Evolutionary conservation across 805 yeast species (phyloP).

Genomic region (Millerozyma acaciae): DNA sequence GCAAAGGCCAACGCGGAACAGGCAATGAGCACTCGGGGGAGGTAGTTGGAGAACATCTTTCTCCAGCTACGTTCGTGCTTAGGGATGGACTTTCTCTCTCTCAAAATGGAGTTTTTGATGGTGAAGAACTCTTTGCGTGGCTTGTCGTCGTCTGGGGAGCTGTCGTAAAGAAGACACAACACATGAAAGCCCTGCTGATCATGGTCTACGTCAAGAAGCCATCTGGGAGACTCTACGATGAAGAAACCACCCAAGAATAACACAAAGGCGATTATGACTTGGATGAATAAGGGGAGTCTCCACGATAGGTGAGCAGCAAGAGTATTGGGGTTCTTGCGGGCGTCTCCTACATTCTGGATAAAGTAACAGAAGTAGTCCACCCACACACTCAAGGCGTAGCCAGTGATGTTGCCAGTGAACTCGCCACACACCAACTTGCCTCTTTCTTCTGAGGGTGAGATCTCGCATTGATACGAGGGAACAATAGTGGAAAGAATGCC

Average conservation of each 20-base stretch:
- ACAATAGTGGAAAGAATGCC: conserved; percentile 81
- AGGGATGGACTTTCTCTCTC: conserved; percentile 36
- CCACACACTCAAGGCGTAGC: conserved; percentile 84
- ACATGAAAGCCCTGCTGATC: conserved; percentile 51
- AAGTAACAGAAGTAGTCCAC: conserved; percentile 74
- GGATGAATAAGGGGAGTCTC: conserved; percentile 76
- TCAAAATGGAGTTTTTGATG: conserved; percentile 43
- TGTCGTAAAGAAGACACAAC: conserved; percentile 22
- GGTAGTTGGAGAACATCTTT: conserved; percentile 37
- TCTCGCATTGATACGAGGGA: conserved; percentile 85
- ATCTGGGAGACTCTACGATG: conserved; percentile 85
- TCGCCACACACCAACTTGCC: conserved; percentile 85
- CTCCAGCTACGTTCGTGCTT: conserved; percentile 39
- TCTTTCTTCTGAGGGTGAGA: conserved; percentile 81
- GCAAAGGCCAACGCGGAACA: conserved; percentile 44
- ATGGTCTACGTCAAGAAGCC: conserved; percentile 79
- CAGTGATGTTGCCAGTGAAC: conserved; percentile 80
- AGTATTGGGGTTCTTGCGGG: conserved; percentile 29
- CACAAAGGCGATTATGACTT: conserved; percentile 67
- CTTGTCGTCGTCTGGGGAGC: conserved; percentile 26
- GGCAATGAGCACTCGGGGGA: conserved; percentile 31
- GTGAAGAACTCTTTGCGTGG: conserved; percentile 42
- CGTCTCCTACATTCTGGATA: conserved; percentile 49
- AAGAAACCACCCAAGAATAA: conserved; percentile 71
- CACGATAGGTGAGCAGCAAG: conserved; percentile 51